Evolutionary conservation across 179 eudicot genomes (phyloP), one percentile per base, ranked within the genome.

Genomic region (Corrigiola litoralis): DNA sequence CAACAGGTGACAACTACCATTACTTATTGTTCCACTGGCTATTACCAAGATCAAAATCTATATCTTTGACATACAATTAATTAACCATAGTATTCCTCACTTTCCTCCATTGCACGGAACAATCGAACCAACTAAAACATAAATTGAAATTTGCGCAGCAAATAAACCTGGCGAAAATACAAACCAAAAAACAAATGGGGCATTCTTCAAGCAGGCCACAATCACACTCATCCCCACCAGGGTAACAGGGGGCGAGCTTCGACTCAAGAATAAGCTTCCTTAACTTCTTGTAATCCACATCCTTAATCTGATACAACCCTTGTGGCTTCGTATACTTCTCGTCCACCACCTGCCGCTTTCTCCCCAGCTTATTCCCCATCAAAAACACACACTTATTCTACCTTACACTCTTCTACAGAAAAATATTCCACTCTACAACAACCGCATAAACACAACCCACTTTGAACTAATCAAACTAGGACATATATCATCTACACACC

Each of bases 271-370:
- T 95, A 55, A 95, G 96, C 84, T 95, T 95, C 73, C 87, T 79
- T 20, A 95, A 89, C 92, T 95, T 95, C 87, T 95, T 83, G 58
- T 80, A 75, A 73, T 83, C 87, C 14, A 83, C 82, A 80, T 95
- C 95, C 67, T 87, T 91, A 71, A 86, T 90, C 61, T 87, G 97
- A 75, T 95, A 95, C 72, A 95, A 65, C 64, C 99, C 99, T 73
- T 95, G 99, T 0, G 99, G 99, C 84, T 75, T 82, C 21, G 99
- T 95, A 64, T 81, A 95, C 90, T 88, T 86, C 33, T 95, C 99
- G 66, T 91, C 97, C 72, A 95, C 99, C 64, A 80, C 85, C 58
- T 95, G 97, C 64, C 87, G 63, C 69, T 85, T 76, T 61, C 84
- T 71, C 59, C 96, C 97, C 81, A 95, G 65, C 75, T 83, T 83